Conservation (phyloP, 768 basidiomycete genomes). For the Pleurotus djamor region DNA sequence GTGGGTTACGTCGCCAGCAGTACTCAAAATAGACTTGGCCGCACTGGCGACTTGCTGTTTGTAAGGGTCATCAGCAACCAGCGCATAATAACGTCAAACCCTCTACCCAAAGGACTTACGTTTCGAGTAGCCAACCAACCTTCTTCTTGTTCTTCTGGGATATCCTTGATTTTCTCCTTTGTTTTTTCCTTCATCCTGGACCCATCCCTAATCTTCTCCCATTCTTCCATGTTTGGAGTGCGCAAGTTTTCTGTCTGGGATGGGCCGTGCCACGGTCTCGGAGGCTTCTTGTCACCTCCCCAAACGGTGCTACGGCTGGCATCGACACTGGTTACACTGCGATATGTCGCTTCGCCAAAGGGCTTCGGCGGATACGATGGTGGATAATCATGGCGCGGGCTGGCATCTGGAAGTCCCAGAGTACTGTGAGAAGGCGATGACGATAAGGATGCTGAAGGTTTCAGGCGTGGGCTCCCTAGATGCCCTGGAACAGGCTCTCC, state of each 20-base stretch:
- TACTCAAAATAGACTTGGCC: conserved; percentile 35
- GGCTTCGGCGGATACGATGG: neutral
- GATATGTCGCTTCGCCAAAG: neutral
- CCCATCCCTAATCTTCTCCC: neutral
- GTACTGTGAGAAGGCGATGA: neutral
- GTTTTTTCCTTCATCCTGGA: conserved; percentile 13
- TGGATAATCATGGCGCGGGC: neutral
- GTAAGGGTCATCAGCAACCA: neutral
- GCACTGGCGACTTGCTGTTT: conserved; percentile 34
- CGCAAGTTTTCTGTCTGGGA: neutral
- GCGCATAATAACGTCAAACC: neutral
- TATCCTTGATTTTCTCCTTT: conserved; percentile 24
- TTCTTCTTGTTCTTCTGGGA: conserved; percentile 36
- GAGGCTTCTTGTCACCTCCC: neutral
- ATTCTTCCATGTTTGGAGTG: neutral
- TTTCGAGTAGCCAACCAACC: conserved; percentile 29
- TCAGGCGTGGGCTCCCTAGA: neutral
- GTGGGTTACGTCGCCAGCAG: conserved; percentile 36
- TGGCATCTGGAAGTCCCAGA: neutral
- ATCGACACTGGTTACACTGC: neutral
- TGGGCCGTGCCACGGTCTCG: neutral
- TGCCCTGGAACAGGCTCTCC: neutral
- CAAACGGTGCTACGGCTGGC: neutral
- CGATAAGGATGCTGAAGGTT: neutral
- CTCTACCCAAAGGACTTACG: neutral